Evolutionary conservation across 78 protist species (phyloP).

Genomic region (Guillardia theta): DNA sequence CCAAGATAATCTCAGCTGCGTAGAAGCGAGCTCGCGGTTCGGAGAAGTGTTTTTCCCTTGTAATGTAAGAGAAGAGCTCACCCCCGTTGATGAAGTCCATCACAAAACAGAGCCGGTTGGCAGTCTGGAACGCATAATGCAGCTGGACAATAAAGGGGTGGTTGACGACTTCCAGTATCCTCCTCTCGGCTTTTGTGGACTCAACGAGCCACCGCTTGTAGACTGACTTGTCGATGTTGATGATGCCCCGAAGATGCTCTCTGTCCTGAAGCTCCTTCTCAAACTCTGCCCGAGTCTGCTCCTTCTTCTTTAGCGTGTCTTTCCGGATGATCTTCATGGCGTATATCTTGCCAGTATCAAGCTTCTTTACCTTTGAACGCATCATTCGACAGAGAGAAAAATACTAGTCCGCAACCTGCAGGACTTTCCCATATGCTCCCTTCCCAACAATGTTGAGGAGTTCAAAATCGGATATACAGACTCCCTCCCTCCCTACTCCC

Average conservation of each 20-base stretch:
- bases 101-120: constrained; percentile 85
- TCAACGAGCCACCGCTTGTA: not conserved
- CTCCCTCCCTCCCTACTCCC: not conserved
- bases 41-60: constrained; percentile 60
- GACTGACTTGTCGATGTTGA: not conserved
- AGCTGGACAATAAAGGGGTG: constrained; percentile 28
- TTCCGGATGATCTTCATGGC: constrained; percentile 13
- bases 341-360: not conserved
- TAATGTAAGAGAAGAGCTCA: constrained; percentile 87
- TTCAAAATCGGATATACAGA: not conserved
- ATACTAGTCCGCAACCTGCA: no score
- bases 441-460: not conserved
- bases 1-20: constrained; percentile 83
- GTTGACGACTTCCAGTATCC: not conserved
- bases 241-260: not conserved
- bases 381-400: no score
- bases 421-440: not conserved
- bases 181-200: not conserved
- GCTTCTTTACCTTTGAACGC: no score
- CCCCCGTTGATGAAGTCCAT: constrained; percentile 94
- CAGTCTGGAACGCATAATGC: constrained; percentile 75
- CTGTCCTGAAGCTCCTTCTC: not conserved
- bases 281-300: not conserved
- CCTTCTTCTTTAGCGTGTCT: not conserved
- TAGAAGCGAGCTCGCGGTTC: constrained; percentile 78